Conservation (phyloP, 2,329 filamentous ascomycete genomes). For the Grosmannia huntii region DNA sequence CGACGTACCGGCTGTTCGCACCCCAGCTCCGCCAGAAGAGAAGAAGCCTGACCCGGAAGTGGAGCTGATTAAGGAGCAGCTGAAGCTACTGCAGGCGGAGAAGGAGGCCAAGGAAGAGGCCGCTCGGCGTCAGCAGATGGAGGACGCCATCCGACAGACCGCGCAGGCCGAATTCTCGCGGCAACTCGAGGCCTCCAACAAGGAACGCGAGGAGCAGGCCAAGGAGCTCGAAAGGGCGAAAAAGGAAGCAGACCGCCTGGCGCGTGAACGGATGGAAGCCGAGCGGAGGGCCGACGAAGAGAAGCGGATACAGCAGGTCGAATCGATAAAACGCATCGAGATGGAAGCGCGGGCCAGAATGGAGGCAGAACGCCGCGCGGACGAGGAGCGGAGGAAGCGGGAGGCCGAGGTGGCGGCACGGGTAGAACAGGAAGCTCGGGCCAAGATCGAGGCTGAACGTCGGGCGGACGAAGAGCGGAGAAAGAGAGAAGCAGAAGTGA, state of each 20-base stretch:
- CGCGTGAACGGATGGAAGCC: slow-evolving; percentile 17
- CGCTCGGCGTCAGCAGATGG: slow-evolving; percentile 29
- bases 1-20: slow-evolving; percentile 26
- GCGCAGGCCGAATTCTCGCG: slow-evolving; percentile 14
- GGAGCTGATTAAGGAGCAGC: slow-evolving; percentile 46
- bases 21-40: slow-evolving; percentile 23
- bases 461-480: slow-evolving; percentile 24
- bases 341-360: slow-evolving; percentile 23
- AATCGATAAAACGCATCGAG: slow-evolving; percentile 22
- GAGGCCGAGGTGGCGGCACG: slow-evolving; percentile 22
- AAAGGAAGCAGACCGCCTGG: slow-evolving; percentile 6
- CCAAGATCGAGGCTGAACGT: slow-evolving; percentile 18
- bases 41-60: slow-evolving; percentile 41
- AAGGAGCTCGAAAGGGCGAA: slow-evolving; percentile 34
- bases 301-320: slow-evolving; percentile 18
- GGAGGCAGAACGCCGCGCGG: slow-evolving; percentile 21
- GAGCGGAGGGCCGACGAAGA: slow-evolving; percentile 23
- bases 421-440: slow-evolving; percentile 15
- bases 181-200: slow-evolving; percentile 19
- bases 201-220: slow-evolving; percentile 31
- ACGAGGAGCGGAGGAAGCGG: slow-evolving; percentile 20
- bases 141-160: slow-evolving; percentile 24
- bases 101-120: slow-evolving; percentile 32
- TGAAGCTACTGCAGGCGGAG: slow-evolving; percentile 36
- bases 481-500: slow-evolving; percentile 19